These are phyloP conservation scores for Paecilomyces formosus DNA, from an alignment of 2,329 filamentous ascomycete species.

Conservation along the genomic window DNA sequence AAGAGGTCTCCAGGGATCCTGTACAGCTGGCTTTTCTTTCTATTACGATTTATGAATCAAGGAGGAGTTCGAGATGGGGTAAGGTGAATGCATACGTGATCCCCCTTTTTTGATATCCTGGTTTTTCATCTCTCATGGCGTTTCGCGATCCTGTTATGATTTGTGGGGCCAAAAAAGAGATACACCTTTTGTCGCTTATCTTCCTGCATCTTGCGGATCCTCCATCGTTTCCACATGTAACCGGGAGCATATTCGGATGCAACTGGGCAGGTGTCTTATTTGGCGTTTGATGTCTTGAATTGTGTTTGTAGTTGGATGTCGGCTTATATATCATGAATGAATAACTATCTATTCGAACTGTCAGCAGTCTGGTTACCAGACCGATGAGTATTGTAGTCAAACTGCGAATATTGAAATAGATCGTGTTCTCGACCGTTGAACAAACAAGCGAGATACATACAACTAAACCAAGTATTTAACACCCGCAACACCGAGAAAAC, in stretches of 20 bases:
- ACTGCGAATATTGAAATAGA: no score
- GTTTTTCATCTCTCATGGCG: neutral
- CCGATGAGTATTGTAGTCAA: no score
- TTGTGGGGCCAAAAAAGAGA: neutral
- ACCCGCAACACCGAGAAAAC: no score
- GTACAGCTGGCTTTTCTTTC: neutral
- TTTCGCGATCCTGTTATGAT: neutral
- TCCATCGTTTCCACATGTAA: neutral
- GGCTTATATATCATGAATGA: neutral
- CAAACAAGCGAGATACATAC: no score
- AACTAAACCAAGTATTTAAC: no score
- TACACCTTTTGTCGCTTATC: neutral
- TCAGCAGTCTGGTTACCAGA: no score
- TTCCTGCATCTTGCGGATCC: neutral
- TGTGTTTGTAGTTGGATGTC: neutral
- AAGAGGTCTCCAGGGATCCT: slow-evolving; percentile 1
- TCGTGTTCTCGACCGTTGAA: no score
- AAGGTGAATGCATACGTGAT: neutral
- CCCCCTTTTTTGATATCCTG: neutral
- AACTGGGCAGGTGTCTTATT: neutral
- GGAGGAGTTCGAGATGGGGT: neutral
- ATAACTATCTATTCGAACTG: no score
- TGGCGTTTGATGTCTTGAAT: neutral
- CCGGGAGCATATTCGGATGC: neutral
- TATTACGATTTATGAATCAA: neutral